Percentiles rank a stretch among this genome's conserved stretches.
Evolutionary conservation across 331 rosid species (phyloP).

Genomic region (Stylosanthes scabra): DNA sequence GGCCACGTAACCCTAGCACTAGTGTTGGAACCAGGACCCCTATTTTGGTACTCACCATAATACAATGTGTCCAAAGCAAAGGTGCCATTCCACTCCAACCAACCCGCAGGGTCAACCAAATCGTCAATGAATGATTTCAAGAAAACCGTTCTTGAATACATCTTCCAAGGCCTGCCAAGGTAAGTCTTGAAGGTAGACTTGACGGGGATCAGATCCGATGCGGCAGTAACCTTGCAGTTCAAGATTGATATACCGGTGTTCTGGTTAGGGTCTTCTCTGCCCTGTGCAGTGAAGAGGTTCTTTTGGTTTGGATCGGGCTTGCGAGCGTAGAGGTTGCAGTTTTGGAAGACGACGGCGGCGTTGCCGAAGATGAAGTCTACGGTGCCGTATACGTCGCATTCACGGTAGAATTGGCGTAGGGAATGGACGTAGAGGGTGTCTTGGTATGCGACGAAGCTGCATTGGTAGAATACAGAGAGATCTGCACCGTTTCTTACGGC

Average conservation of each 20-base stretch:
- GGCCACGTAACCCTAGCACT: slow-evolving; percentile 60
- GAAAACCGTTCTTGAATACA: slow-evolving; percentile 72
- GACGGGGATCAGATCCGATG: slow-evolving; percentile 60
- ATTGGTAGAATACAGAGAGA: slow-evolving; percentile 73
- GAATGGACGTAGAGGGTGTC: slow-evolving; percentile 95
- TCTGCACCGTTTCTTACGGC: slow-evolving; percentile 80
- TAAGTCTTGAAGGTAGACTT: slow-evolving; percentile 54
- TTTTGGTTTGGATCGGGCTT: slow-evolving; percentile 62
- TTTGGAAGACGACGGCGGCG: slow-evolving; percentile 83
- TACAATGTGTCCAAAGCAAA: slow-evolving; percentile 62
- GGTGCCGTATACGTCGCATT: slow-evolving; percentile 89
- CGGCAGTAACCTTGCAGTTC: slow-evolving; percentile 66
- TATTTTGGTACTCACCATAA: slow-evolving; percentile 62
- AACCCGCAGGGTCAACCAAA: slow-evolving; percentile 54
- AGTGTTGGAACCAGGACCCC: slow-evolving; percentile 59
- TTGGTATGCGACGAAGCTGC: slow-evolving; percentile 91
- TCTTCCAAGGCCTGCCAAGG: slow-evolving; percentile 91
- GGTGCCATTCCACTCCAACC: slow-evolving; percentile 66
- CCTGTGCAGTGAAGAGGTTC: slow-evolving; percentile 87
- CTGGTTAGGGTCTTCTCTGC: slow-evolving; percentile 84
- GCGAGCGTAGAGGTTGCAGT: slow-evolving; percentile 81
- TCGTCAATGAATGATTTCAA: slow-evolving; percentile 50
- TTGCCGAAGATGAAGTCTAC: slow-evolving; percentile 90
- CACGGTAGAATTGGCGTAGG: slow-evolving; percentile 86
- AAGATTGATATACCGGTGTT: slow-evolving; percentile 79